Percentiles rank a stretch among this genome's conserved stretches.
These are phyloP conservation scores for Coemansia asiatica DNA, from an alignment of 192 early-diverging fungal genomes.

Conservation along the genomic window DNA sequence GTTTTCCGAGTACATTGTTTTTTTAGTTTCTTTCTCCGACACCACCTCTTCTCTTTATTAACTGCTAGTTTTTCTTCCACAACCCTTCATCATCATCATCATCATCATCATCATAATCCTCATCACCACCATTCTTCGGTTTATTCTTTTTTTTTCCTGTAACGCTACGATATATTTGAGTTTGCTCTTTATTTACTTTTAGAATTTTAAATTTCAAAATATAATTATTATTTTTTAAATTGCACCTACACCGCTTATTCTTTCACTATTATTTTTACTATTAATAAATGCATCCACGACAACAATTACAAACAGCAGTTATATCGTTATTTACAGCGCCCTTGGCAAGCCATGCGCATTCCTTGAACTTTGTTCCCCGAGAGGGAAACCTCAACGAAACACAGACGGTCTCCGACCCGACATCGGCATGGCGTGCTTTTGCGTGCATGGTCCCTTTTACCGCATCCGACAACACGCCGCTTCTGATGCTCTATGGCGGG, in stretches of 20 bases:
- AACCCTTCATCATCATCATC: no score
- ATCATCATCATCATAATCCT: no score
- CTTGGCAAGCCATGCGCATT: background rate
- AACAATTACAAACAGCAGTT: background rate
- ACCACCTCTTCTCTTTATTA: no score
- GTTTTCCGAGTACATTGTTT: no score
- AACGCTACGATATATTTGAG: no score
- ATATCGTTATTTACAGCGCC: background rate
- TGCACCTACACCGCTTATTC: background rate
- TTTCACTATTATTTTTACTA: background rate
- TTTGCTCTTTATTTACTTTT: background rate
- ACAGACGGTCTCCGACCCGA: constrained; percentile 29
- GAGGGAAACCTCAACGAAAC: constrained; percentile 41
- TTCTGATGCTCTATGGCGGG: constrained; percentile 55
- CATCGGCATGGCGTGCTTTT: constrained; percentile 45
- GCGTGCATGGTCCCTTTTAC: constrained; percentile 52
- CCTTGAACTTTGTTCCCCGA: constrained; percentile 7
- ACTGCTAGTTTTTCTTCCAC: no score
- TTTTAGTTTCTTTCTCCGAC: no score
- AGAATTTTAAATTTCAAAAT: no score
- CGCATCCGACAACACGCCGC: constrained; percentile 30
- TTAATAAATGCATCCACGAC: background rate
- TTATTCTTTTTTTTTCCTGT: no score
- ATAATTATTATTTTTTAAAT: background rate
- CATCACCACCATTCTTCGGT: no score